Conservation (phyloP, 2,329 filamentous ascomycete species). For the Alternaria viburni region DNA sequence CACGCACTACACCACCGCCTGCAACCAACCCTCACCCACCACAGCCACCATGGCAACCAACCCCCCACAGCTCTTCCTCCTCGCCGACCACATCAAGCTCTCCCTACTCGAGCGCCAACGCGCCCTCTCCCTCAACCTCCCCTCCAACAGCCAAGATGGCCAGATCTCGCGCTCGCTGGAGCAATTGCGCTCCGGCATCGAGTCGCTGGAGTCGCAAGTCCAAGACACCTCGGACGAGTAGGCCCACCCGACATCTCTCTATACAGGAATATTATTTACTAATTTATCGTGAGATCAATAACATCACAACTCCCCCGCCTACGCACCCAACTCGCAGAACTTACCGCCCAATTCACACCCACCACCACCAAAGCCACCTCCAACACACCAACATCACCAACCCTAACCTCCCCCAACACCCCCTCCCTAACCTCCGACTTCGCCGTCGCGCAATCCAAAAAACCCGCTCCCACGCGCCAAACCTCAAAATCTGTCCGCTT, state of each 20-base stretch:
- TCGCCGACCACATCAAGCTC: conserved; percentile 96
- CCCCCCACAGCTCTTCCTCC: conserved; percentile 80
- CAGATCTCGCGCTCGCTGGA: conserved; percentile 89
- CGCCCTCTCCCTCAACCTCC: conserved; percentile 78
- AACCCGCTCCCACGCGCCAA: conserved; percentile 29
- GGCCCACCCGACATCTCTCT: conserved; percentile 12
- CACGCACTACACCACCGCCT: background rate
- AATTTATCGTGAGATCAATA: conserved; percentile 32
- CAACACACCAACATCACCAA: conserved; percentile 42
- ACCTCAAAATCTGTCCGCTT: conserved; percentile 82
- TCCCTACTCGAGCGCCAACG: conserved; percentile 91
- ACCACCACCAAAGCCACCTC: conserved; percentile 56
- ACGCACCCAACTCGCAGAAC: conserved; percentile 75
- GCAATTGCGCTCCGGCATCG: conserved; percentile 81
- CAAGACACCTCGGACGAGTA: conserved; percentile 64
- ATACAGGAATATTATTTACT: background rate
- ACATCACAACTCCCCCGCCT: conserved; percentile 69
- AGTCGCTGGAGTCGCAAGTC: conserved; percentile 69
- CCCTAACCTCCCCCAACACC: conserved; percentile 54
- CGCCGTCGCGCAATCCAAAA: conserved; percentile 44
- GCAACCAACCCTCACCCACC: conserved; percentile 9
- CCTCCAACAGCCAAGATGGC: conserved; percentile 81
- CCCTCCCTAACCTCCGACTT: conserved; percentile 47
- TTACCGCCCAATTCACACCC: conserved; percentile 72
- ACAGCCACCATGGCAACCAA: conserved; percentile 50